These are phyloP conservation scores for Trapa bicornis DNA, from an alignment of 345 rosid genomes.

Conservation along the genomic window DNA sequence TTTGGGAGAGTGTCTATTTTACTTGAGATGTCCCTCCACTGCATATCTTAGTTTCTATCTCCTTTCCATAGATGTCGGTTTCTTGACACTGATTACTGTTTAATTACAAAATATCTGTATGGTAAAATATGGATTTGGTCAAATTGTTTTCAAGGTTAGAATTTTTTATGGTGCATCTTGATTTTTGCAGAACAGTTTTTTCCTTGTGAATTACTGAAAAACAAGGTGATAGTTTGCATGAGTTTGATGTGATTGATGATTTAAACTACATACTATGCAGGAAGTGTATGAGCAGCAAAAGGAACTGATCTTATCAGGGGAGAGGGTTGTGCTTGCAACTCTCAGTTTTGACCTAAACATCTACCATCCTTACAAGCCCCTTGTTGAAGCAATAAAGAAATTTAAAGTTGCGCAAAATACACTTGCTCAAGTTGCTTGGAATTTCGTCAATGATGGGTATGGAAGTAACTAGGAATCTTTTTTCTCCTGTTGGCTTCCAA, in stretches of 20 bases:
- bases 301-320: constrained; percentile 59
- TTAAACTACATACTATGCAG: constrained; percentile 25
- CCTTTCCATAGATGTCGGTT: background rate
- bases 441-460: constrained; percentile 82
- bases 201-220: background rate
- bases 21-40: too few species aligned
- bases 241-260: background rate
- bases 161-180: too few species aligned
- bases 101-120: background rate
- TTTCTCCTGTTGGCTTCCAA: background rate
- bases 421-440: constrained; percentile 81
- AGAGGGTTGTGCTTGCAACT: constrained; percentile 72
- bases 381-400: constrained; percentile 72
- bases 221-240: background rate
- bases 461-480: constrained; percentile 5
- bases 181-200: too few species aligned
- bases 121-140: background rate
- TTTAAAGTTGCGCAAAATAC: constrained; percentile 62
- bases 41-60: too few species aligned
- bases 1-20: too few species aligned
- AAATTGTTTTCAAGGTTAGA: background rate
- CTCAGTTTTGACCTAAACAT: constrained; percentile 71
- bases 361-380: constrained; percentile 73
- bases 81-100: background rate
- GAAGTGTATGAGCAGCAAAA: constrained; percentile 78